Base-by-base conservation (phyloP, 1,284 basidiomycete genomes). In the Ustilago crameri region DNA sequence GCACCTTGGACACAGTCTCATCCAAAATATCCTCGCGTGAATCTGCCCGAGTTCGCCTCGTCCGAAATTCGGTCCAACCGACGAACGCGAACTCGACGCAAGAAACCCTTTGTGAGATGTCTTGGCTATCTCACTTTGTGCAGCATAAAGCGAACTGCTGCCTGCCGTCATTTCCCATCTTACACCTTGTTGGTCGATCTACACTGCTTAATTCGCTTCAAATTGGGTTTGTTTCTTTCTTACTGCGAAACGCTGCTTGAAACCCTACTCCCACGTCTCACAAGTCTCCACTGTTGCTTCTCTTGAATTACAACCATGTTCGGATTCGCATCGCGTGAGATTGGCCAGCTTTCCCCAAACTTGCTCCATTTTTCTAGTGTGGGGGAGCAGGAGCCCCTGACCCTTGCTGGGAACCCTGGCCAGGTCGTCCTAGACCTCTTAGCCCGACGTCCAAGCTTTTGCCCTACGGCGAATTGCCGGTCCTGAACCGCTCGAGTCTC, bases 371-470 rank as follows among this genome's bases (percentile, higher is more conserved):
- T 30, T 30, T 30, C 30, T 5, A 30, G 30, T 30, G 30, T 30
- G 30, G 30, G 30, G 30, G 30, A 30, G 30, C 12, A 7, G n/a
- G 30, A 30, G 30, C 30, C 30, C 30, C 12, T 37, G 35, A 37
- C 35, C 35, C 35, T 42, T 37, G 40, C 38, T 17, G 18, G 17
- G 30, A 58, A 58, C 51, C 51, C 51, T 54, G 50, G 51, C 35
- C 35, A 17, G n/a, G 52, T 64, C 20, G 56, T 35, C 42, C 62
- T 38, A 65, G 62, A 47, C 18, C 38, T 49, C 42, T 59, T 54
- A 65, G 51, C 37, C 62, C 55, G 46, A 65, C 62, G 62, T 50
- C 47, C 32, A 52, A 52, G 44, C 60, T 38, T 24, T 9, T 10
- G 12, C 18, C 14, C 8, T n/a, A 49, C 49, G 44, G 45, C 32